These are phyloP conservation scores for Geotrichum reessii DNA, from an alignment of 1,139 yeast species.

Conservation along the genomic window DNA sequence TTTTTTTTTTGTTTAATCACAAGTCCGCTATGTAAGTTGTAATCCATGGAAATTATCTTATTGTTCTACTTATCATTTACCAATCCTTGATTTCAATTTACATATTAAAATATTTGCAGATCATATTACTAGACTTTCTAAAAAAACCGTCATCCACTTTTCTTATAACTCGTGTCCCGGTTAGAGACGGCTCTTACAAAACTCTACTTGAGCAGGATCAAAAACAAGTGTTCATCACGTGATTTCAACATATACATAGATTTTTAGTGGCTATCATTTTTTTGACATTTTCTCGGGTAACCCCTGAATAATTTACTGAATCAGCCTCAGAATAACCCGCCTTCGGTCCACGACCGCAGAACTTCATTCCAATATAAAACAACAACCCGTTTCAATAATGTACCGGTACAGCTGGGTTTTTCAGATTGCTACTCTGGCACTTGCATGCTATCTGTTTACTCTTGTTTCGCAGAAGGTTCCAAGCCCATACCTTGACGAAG, in stretches of 20 bases:
- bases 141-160: too few relatives aligned
- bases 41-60: too few relatives aligned
- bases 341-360: not conserved
- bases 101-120: too few relatives aligned
- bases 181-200: too few relatives aligned
- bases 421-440: not conserved
- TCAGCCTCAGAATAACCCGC: not conserved
- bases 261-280: not conserved
- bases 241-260: not conserved
- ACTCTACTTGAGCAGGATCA: too few relatives aligned
- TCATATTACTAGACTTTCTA: too few relatives aligned
- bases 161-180: too few relatives aligned
- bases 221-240: not conserved
- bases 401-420: not conserved
- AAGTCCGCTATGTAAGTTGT: too few relatives aligned
- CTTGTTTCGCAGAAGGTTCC: conserved; percentile 6
- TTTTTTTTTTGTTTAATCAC: too few relatives aligned
- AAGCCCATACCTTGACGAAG: conserved; percentile 52
- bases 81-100: too few relatives aligned
- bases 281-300: not conserved
- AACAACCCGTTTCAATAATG: not conserved
- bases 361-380: not conserved
- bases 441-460: conserved; percentile 1
- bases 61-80: too few relatives aligned
- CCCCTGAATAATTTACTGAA: not conserved